A percentile compares a stretch with the other conserved stretches of the same genome.
phyloP scores from a whole-genome alignment of 441 rosid genomes.

The Euphorbia schlechtendalii region DNA sequence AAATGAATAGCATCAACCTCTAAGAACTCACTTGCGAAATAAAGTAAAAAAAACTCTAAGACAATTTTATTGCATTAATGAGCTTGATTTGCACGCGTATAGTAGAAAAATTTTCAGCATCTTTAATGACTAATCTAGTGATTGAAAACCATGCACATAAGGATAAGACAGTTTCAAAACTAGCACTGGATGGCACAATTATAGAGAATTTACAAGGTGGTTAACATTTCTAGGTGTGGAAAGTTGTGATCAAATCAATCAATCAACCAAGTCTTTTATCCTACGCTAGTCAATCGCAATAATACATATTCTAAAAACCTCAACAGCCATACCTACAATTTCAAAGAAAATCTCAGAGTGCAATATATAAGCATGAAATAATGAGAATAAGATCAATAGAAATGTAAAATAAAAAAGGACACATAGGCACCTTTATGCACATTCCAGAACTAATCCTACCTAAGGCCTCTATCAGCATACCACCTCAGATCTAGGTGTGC shows the following conservation, averaged over 20 bases:
- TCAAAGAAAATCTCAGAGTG: too few relatives aligned
- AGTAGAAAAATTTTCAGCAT: neutral
- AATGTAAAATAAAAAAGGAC: neutral
- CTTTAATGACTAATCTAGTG: neutral
- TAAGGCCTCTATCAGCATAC: neutral
- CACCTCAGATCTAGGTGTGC: neutral
- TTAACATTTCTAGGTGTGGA: too few relatives aligned
- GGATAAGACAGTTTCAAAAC: neutral
- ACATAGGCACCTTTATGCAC: neutral
- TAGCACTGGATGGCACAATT: too few relatives aligned
- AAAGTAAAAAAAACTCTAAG: too few relatives aligned
- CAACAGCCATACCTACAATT: too few relatives aligned
- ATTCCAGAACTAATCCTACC: neutral
- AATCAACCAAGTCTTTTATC: too few relatives aligned
- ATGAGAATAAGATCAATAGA: too few relatives aligned
- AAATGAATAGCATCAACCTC: conserved; percentile 1
- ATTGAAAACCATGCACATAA: neutral
- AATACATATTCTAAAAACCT: neutral
- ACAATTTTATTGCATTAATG: too few relatives aligned
- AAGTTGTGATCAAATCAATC: too few relatives aligned
- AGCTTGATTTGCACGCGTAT: neutral
- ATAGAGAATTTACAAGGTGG: too few relatives aligned
- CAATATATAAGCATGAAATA: too few relatives aligned
- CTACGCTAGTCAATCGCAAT: neutral
- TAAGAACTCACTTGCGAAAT: too few relatives aligned